Conservation (phyloP, 768 basidiomycete genomes). For the Amanita exitialis region DNA sequence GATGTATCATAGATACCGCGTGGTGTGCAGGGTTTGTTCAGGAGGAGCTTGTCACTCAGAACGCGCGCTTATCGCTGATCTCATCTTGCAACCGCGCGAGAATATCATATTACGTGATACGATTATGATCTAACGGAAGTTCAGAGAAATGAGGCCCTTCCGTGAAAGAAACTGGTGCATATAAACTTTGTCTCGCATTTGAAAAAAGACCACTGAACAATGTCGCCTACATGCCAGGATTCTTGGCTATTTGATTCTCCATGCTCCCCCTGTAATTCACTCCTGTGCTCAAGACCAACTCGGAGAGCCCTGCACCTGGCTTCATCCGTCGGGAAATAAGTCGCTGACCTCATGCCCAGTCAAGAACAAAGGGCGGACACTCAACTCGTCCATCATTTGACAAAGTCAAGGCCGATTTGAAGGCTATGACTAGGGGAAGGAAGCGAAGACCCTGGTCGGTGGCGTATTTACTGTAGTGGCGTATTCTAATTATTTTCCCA, state of each 20-base stretch:
- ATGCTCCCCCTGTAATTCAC: conserved; percentile 6
- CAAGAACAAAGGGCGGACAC: conserved; percentile 3
- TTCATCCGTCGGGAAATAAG: not conserved
- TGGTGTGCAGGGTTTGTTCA: too few species aligned
- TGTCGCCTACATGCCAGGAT: conserved; percentile 2
- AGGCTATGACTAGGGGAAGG: not conserved
- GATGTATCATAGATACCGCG: too few species aligned
- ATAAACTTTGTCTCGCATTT: not conserved
- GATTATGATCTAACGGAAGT: too few species aligned
- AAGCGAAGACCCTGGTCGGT: conserved; percentile 3
- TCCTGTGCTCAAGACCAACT: conserved; percentile 3
- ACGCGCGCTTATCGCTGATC: too few species aligned
- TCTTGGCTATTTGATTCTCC: conserved; percentile 9
- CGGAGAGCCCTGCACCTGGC: not conserved
- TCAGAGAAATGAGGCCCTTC: too few species aligned
- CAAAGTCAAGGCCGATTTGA: not conserved
- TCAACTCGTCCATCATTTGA: not conserved
- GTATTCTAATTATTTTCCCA: not conserved
- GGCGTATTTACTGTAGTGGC: not conserved
- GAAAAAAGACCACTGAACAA: not conserved
- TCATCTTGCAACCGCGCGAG: too few species aligned
- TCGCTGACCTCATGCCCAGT: conserved; percentile 2
- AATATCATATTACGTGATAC: too few species aligned
- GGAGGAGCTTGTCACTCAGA: too few species aligned
- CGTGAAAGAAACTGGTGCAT: too few species aligned